These are phyloP conservation scores for Rhodosporidiobolus odoratus DNA, from an alignment of 768 basidiomycete genomes.

Conservation along the genomic window DNA sequence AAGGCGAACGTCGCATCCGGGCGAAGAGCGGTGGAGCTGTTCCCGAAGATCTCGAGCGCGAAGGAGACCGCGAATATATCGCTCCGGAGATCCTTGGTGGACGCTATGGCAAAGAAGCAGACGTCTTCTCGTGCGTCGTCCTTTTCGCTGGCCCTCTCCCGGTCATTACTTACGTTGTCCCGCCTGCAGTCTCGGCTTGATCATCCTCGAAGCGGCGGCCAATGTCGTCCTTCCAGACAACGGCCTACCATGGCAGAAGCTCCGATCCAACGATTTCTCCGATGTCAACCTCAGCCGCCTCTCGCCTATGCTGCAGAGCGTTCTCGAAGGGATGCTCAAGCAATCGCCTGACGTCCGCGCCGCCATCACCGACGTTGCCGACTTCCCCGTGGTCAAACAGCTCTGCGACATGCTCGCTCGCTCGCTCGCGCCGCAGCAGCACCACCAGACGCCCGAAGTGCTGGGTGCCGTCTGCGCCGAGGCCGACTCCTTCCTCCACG, in stretches of 20 bases:
- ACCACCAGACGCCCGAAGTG: slow-evolving; percentile 44
- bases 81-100: slow-evolving; percentile 93
- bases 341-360: slow-evolving; percentile 61
- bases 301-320: slow-evolving; percentile 60
- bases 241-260: slow-evolving; percentile 88
- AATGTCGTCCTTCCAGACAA: slow-evolving; percentile 97
- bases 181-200: slow-evolving; percentile 76
- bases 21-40: slow-evolving; percentile 39
- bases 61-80: slow-evolving; percentile 95
- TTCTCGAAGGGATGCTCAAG: slow-evolving; percentile 74
- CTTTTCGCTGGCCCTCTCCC: background rate
- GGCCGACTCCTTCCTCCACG: slow-evolving; percentile 59
- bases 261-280: slow-evolving; percentile 83
- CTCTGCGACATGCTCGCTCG: slow-evolving; percentile 22
- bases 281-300: slow-evolving; percentile 60
- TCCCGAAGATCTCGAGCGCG: slow-evolving; percentile 62
- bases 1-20: slow-evolving; percentile 29
- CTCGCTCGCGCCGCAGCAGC: background rate
- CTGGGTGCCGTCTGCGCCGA: slow-evolving; percentile 54
- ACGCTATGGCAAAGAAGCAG: slow-evolving; percentile 83
- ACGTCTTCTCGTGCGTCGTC: slow-evolving; percentile 81
- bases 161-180: slow-evolving; percentile 17
- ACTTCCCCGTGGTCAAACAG: slow-evolving; percentile 57
- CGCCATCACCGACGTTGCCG: slow-evolving; percentile 56
- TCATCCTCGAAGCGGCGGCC: slow-evolving; percentile 86